Base-by-base conservation (phyloP, 2,329 filamentous ascomycete genomes). In the Colletotrichum liriopes region DNA sequence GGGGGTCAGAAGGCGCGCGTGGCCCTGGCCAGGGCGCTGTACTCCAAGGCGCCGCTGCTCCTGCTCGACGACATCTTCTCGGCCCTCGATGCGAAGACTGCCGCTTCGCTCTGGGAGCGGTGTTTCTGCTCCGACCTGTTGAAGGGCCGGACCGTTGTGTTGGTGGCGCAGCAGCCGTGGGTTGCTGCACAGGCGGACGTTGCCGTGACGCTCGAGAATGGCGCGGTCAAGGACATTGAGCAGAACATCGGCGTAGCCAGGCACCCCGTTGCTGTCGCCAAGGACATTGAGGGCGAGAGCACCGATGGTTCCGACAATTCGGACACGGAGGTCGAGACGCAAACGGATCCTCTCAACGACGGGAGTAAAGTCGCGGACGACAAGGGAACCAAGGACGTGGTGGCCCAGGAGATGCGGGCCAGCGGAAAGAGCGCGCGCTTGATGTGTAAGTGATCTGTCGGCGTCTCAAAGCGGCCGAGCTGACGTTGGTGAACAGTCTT, bases 1-100 rank as follows among this genome's bases (percentile, higher is more conserved):
- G 88, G 88, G 29, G 88, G 88, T 0, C 88, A 90, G 73, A 88
- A 88, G 74, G 87, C 87, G 39, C 84, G 88, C 7, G 86, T 90
- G 45, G 87, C 88, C 16, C 78, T 91, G 43, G 89, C 89, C 1
- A 83, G 89, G 68, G 86, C 88, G 8, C 77, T 91, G 1, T 91
- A 91, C 77, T 90, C 88, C 1, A 86, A 86, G 65, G 85, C 89
- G 0, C 82, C 86, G 1, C 81, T 90, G 2, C 80, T 91, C 29
- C 80, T 91, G 0, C 84, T 91, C 1, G 89, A 91, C 73, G 89
- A 91, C 70, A 84, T 90, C 3, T 89, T 91, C 74, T 88, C 89
- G 1, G 89, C 89, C 0, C 81, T 91, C 0, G 89, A 91, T 75
- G 84, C 89, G 23, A 89, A 89, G 74, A 91, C 89, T 0, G 86